Evolutionary conservation across 768 basidiomycete genomes (phyloP).

Genomic region (Lentinus brumalis): DNA sequence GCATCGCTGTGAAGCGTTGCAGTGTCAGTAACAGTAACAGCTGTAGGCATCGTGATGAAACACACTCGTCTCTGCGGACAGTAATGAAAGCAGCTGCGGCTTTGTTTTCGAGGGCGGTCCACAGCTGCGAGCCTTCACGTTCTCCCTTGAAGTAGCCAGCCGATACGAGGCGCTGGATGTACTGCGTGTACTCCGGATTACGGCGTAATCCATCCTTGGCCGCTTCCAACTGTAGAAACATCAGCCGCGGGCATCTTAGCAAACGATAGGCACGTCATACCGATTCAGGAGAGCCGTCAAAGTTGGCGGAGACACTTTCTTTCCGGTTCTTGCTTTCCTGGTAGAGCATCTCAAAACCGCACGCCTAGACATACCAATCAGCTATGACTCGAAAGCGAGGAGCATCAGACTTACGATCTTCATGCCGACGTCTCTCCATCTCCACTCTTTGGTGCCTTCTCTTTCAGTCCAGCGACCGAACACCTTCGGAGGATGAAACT

Average conservation of each 20-base stretch:
- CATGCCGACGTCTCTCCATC: constrained; percentile 87
- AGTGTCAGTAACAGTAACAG: background rate
- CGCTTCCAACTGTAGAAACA: constrained; percentile 52
- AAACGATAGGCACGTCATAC: constrained; percentile 41
- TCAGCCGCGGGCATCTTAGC: background rate
- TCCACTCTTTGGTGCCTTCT: constrained; percentile 68
- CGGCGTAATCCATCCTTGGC: constrained; percentile 67
- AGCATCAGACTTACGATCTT: constrained; percentile 67
- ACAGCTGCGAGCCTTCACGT: constrained; percentile 72
- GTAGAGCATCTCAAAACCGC: constrained; percentile 97
- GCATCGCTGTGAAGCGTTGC: constrained; percentile 43
- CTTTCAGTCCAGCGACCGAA: constrained; percentile 74
- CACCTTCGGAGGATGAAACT: constrained; percentile 87
- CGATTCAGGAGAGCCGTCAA: constrained; percentile 39
- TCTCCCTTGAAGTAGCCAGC: constrained; percentile 81
- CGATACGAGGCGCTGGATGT: constrained; percentile 63
- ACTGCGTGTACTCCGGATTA: constrained; percentile 68
- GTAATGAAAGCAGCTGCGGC: constrained; percentile 70
- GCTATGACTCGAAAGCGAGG: background rate
- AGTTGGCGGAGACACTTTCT: constrained; percentile 40
- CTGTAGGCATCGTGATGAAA: constrained; percentile 13
- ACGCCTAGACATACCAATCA: constrained; percentile 52
- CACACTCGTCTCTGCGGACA: constrained; percentile 68
- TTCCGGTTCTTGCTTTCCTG: constrained; percentile 73
- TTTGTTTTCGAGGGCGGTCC: constrained; percentile 72